These are phyloP conservation scores for Claviceps africana DNA, from an alignment of 2,329 filamentous ascomycete species.

Conservation along the genomic window DNA sequence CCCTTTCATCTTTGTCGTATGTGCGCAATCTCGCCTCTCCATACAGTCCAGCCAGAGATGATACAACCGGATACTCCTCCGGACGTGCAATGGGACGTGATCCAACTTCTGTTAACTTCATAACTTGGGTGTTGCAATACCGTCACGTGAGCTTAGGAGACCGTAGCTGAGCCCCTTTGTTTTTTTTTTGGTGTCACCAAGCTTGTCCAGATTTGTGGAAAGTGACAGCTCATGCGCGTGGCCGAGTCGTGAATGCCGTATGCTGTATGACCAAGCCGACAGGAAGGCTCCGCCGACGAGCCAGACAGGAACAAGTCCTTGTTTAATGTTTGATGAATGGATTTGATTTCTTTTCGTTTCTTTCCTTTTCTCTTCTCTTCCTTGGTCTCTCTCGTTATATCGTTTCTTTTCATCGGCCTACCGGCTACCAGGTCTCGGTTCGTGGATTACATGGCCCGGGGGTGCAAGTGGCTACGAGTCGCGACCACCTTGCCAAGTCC, in stretches of 20 bases:
- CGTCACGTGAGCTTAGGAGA: background rate
- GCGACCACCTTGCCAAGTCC: background rate
- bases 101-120: background rate
- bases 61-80: background rate
- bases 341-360: no score
- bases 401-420: background rate
- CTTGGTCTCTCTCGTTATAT: no score
- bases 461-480: background rate
- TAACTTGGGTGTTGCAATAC: background rate
- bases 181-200: background rate
- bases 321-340: background rate
- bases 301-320: background rate
- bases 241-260: background rate
- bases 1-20: background rate
- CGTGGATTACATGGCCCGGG: background rate
- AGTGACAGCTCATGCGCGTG: background rate
- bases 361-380: background rate
- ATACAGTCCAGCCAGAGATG: background rate
- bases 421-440: background rate
- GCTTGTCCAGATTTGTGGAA: background rate
- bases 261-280: background rate
- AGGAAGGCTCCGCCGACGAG: background rate
- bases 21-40: background rate
- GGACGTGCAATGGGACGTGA: background rate
- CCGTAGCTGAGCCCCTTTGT: background rate